These are phyloP conservation scores for Adiantum capillusveneris DNA, from an alignment of 75 land plant genomes.

Conservation along the genomic window DNA sequence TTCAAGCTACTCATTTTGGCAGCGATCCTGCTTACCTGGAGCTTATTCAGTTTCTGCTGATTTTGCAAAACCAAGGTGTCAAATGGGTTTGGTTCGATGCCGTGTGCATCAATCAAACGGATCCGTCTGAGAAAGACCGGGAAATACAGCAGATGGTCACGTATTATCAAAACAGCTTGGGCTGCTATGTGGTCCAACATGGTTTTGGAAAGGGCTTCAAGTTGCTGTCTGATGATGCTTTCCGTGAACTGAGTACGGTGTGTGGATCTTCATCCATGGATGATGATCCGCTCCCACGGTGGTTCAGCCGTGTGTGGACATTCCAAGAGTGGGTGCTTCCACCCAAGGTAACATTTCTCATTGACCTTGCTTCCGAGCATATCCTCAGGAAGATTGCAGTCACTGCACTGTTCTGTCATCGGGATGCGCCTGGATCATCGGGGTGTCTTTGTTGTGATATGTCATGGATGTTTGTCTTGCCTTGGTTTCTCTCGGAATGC, in stretches of 20 bases:
- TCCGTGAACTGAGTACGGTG: too few relatives aligned
- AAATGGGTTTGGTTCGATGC: conserved; percentile 15
- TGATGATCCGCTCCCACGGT: background rate
- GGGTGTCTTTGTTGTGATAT: too few relatives aligned
- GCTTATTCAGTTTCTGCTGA: conserved; percentile 7
- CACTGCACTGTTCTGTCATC: too few relatives aligned
- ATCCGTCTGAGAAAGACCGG: conserved; percentile 6
- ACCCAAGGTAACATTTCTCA: conserved; percentile 3
- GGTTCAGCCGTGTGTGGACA: conserved; percentile 11
- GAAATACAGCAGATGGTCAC: conserved; percentile 9
- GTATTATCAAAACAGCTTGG: conserved; percentile 6
- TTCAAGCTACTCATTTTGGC: conserved; percentile 3
- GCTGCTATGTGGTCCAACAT: conserved; percentile 13
- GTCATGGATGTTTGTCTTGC: too few relatives aligned
- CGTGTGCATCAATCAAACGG: conserved; percentile 14
- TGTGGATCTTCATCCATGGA: background rate
- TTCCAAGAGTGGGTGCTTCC: conserved; percentile 14
- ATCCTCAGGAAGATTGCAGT: too few relatives aligned
- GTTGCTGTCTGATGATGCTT: background rate
- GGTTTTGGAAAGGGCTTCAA: conserved; percentile 9
- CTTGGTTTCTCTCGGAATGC: too few relatives aligned
- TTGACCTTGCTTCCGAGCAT: background rate
- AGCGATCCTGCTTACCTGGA: background rate
- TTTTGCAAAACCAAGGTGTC: conserved; percentile 4
- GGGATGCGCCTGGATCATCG: too few relatives aligned